Base-by-base conservation (phyloP, 2,329 filamentous ascomycete genomes). In the Colletotrichum tropicale region DNA sequence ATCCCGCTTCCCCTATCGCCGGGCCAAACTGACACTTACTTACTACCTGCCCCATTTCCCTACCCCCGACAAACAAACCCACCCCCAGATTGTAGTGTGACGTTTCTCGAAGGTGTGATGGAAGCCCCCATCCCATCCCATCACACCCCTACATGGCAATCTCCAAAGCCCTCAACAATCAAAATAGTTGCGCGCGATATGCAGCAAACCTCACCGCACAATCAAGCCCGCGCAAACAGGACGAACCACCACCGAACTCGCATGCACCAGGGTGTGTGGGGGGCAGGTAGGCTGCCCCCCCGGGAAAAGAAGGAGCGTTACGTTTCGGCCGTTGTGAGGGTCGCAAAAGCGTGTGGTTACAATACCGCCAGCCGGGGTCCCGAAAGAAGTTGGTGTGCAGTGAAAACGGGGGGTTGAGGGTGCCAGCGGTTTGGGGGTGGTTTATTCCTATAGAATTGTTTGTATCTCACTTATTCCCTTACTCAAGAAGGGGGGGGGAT, bases 301-400 rank as follows among this genome's bases (percentile, higher is more conserved):
- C 18, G 5, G n/a, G 12, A n/a, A 30, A 13, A 30, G 58, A 30
- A 62, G 58, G 26, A 30, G 18, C 26, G 26, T 30, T 38, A 48
- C 66, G 52, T 68, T 60, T 68, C 66, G 52, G 66, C 52, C 52
- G 66, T 58, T 60, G 26, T 60, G 28, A 30, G 30, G 24, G 56
- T 43, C 18, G 28, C 16, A 13, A 21, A 56, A 61, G 16, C 18
- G 32, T 68, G 66, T 66, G 66, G 66, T 68, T 68, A 21, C 66
- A 70, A 24, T 61, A 61, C 56, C 34, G 34, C 32, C 66, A 70
- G 21, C 66, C 55, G 61, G 56, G 32, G 24, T 69, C 26, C 66
- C 66, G 34, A 70, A 70, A 70, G 55, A 48, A 70, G 66, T 43
- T 70, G 66, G 66, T 70, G 66, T 70, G 36, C 13, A 68, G 32